phyloP scores from a whole-genome alignment of 768 basidiomycete species.

The Boletus sp. region DNA sequence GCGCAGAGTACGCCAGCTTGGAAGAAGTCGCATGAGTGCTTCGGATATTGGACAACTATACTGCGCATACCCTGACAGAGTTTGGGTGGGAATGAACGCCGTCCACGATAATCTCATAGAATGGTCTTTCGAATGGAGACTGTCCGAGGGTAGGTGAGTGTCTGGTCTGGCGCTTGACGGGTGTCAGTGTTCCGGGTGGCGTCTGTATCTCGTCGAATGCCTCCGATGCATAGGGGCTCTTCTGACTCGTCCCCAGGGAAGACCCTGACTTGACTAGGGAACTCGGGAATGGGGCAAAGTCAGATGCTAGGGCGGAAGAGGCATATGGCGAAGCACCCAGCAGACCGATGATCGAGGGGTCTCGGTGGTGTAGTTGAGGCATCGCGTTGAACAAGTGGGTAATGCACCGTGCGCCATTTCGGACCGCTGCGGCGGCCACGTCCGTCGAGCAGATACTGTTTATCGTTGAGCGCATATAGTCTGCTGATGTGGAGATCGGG shows the following conservation, averaged over 20 bases:
- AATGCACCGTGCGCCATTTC: conserved; percentile 76
- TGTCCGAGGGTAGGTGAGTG: conserved; percentile 42
- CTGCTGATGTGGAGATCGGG: neutral
- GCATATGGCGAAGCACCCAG: conserved; percentile 73
- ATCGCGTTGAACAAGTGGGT: conserved; percentile 95
- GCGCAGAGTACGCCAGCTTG: conserved; percentile 79
- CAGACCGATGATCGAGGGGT: conserved; percentile 88
- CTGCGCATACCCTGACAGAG: conserved; percentile 68
- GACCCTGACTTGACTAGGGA: conserved; percentile 15
- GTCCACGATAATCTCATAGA: conserved; percentile 88
- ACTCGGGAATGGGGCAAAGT: conserved; percentile 21
- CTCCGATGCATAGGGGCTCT: conserved; percentile 45
- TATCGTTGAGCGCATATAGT: conserved; percentile 1
- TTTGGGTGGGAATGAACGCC: conserved; percentile 91
- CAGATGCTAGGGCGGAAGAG: conserved; percentile 40
- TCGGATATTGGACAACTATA: neutral
- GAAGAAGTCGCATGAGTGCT: neutral
- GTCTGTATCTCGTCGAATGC: conserved; percentile 60
- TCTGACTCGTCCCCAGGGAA: conserved; percentile 8
- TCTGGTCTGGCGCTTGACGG: conserved; percentile 27
- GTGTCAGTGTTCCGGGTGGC: conserved; percentile 47
- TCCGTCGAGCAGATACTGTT: conserved; percentile 71
- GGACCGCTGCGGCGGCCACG: conserved; percentile 67
- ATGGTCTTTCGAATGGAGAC: conserved; percentile 62
- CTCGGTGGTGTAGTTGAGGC: conserved; percentile 87